Percentiles rank a stretch among this genome's conserved stretches.
Evolutionary conservation across 108 stramenopile species (phyloP).

Genomic region (Halocafeteria seosinensis): DNA sequence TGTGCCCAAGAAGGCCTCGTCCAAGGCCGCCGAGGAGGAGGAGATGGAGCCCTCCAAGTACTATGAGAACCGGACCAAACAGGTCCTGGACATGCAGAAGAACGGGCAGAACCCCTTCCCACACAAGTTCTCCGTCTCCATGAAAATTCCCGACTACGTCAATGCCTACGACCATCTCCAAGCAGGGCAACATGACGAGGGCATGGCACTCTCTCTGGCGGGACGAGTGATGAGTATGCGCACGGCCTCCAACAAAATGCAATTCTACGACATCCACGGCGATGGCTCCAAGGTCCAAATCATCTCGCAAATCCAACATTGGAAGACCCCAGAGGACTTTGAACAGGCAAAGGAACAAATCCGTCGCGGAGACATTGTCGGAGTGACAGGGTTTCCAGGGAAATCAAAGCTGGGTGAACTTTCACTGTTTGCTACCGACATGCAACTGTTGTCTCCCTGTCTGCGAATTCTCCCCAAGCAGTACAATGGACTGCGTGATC

Average conservation of each 20-base stretch:
- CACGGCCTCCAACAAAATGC: constrained; percentile 74
- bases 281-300: constrained; percentile 86
- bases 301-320: constrained; percentile 34
- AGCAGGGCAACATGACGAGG: constrained; percentile 50
- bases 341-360: constrained; percentile 48
- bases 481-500: constrained; percentile 55
- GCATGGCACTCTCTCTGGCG: constrained; percentile 55
- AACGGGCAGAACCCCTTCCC: constrained; percentile 80
- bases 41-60: neutral
- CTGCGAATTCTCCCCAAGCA: constrained; percentile 88
- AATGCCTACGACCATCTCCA: constrained; percentile 51
- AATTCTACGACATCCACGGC: constrained; percentile 83
- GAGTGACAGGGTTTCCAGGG: constrained; percentile 68
- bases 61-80: constrained; percentile 35
- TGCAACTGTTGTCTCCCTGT: constrained; percentile 77
- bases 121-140: constrained; percentile 85
- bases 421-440: constrained; percentile 66
- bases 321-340: constrained; percentile 45
- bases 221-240: constrained; percentile 78
- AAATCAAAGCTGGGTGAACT: constrained; percentile 91
- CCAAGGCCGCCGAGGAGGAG: neutral
- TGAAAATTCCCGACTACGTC: constrained; percentile 67
- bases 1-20: neutral
- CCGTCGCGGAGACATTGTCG: constrained; percentile 85
- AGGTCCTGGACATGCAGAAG: constrained; percentile 62